Evolutionary conservation across 2,329 filamentous ascomycete genomes (phyloP).

Genomic region (Coleophoma eucalyptorum): DNA sequence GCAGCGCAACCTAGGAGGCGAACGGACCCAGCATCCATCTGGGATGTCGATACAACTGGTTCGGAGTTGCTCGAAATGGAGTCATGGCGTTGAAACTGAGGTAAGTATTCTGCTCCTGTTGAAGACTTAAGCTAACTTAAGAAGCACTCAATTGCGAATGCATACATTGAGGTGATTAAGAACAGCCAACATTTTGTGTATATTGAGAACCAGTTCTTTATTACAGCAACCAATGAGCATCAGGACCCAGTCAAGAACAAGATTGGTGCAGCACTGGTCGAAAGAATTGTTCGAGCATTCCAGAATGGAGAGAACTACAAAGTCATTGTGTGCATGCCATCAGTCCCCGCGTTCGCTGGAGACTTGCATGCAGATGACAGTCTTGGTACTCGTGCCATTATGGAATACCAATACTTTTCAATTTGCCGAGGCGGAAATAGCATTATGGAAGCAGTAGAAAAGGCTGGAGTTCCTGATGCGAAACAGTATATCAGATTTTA

Average conservation of each 20-base stretch:
- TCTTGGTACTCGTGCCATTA: constrained; percentile 76
- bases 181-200: constrained; percentile 72
- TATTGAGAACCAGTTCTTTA: constrained; percentile 85
- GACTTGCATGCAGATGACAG: constrained; percentile 71
- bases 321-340: constrained; percentile 73
- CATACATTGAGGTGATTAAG: constrained; percentile 70
- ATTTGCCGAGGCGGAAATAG: constrained; percentile 75
- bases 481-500: constrained; percentile 77
- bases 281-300: constrained; percentile 70
- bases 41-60: constrained; percentile 31
- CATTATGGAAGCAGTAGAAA: constrained; percentile 68
- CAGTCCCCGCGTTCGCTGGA: constrained; percentile 78
- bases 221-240: constrained; percentile 69
- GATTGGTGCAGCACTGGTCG: constrained; percentile 75
- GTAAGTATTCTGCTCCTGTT: constrained; percentile 21
- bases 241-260: constrained; percentile 74
- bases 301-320: constrained; percentile 64
- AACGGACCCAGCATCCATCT: background rate
- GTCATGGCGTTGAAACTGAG: constrained; percentile 53
- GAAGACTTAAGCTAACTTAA: constrained; percentile 13
- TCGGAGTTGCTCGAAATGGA: constrained; percentile 50
- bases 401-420: constrained; percentile 82
- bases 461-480: constrained; percentile 63
- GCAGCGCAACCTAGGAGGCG: background rate
- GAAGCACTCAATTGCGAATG: constrained; percentile 77